Conservation (phyloP, 768 basidiomycete species). For the Agrocybe praecox region DNA sequence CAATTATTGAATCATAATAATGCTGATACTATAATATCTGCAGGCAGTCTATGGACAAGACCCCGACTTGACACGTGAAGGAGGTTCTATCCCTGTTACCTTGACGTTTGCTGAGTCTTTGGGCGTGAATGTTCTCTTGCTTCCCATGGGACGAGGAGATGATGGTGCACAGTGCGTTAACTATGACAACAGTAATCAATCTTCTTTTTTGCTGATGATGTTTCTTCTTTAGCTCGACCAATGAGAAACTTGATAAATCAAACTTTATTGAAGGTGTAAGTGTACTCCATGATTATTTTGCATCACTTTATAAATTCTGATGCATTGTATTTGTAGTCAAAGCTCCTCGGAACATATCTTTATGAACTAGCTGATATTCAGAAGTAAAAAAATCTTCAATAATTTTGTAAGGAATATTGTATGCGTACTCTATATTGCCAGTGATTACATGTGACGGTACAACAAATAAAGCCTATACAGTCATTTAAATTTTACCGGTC, state of each 20-base stretch:
- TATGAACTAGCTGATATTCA: slow-evolving; percentile 61
- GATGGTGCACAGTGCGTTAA: slow-evolving; percentile 91
- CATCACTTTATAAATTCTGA: too few relatives aligned
- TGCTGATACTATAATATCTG: slow-evolving; percentile 18
- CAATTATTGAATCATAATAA: background rate
- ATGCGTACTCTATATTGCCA: too few relatives aligned
- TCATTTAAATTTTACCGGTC: too few relatives aligned
- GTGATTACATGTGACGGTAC: too few relatives aligned
- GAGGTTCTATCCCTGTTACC: slow-evolving; percentile 94
- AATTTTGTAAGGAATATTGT: too few relatives aligned
- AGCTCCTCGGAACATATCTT: slow-evolving; percentile 79
- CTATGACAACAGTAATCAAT: background rate
- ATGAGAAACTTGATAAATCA: slow-evolving; percentile 90
- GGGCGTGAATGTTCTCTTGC: slow-evolving; percentile 81
- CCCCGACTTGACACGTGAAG: slow-evolving; percentile 87
- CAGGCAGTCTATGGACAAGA: slow-evolving; percentile 68
- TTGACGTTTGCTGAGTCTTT: slow-evolving; percentile 91
- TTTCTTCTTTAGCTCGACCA: slow-evolving; percentile 65
- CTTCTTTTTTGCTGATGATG: background rate
- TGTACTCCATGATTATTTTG: background rate
- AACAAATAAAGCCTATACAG: too few relatives aligned
- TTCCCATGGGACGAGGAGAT: slow-evolving; percentile 94
- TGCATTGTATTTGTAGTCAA: slow-evolving; percentile 49
- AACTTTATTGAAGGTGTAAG: slow-evolving; percentile 89
- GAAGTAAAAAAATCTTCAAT: too few relatives aligned